These are phyloP conservation scores for Glycyrrhiza uralensis DNA, from an alignment of 306 rosid genomes.

Conservation along the genomic window DNA sequence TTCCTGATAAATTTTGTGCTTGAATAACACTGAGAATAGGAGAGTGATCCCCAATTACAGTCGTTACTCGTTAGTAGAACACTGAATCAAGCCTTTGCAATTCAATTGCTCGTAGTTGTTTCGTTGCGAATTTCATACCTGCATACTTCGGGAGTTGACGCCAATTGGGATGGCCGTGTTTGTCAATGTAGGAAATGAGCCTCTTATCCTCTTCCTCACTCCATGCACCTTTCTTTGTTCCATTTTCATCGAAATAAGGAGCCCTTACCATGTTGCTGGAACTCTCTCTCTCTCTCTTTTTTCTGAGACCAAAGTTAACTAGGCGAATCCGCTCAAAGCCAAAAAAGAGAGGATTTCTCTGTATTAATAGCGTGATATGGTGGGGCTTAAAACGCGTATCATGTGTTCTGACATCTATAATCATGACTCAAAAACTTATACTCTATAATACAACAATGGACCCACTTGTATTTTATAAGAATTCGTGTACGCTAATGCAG, in stretches of 20 bases:
- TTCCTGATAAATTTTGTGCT: not conserved
- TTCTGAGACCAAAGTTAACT: not conserved
- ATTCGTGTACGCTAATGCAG: not conserved
- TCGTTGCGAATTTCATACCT: conserved; percentile 6
- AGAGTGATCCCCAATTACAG: not conserved
- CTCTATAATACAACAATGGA: not conserved
- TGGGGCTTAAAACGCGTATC: conserved; percentile 30
- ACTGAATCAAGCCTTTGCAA: too few species aligned
- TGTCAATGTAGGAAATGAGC: conserved; percentile 22
- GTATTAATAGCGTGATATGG: conserved; percentile 1
- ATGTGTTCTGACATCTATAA: conserved; percentile 3
- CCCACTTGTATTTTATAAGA: not conserved
- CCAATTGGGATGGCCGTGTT: conserved; percentile 37
- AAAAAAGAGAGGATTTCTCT: not conserved
- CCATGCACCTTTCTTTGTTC: conserved; percentile 43
- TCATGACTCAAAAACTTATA: not conserved
- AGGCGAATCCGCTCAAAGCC: not conserved
- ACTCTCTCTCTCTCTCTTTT: not conserved
- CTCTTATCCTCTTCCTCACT: conserved; percentile 35
- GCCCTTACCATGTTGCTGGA: conserved; percentile 37
- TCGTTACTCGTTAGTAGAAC: too few species aligned
- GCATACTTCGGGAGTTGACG: conserved; percentile 44
- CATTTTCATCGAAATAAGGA: conserved; percentile 36
- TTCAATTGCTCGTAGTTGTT: too few species aligned
- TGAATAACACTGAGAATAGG: not conserved